A percentile compares a stretch with the other conserved stretches of the same genome.
Conservation (phyloP, 352 stramenopile genomes). For the Globisporangium orthogonon region DNA sequence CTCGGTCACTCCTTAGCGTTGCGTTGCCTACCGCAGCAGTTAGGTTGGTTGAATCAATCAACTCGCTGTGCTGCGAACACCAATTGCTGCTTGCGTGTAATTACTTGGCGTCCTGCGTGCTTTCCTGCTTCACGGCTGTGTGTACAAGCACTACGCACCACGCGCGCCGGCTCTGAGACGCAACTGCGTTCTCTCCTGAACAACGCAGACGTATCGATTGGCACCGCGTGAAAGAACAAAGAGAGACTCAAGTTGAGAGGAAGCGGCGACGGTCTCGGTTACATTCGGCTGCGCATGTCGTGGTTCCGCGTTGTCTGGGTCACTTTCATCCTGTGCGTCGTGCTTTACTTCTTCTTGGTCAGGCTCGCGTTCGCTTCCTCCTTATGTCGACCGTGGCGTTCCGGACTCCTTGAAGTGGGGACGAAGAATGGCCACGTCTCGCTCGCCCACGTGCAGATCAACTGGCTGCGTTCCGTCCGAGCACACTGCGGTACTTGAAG, state of each 20-base stretch:
- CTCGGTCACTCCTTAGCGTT: not conserved
- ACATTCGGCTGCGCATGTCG: slow-evolving; percentile 1
- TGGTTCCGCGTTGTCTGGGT: slow-evolving; percentile 6
- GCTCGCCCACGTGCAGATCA: not conserved
- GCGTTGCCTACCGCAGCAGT: no score
- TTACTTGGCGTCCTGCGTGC: no score
- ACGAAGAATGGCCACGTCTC: not conserved
- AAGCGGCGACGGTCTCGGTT: slow-evolving; percentile 1
- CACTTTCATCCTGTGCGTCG: slow-evolving; percentile 5
- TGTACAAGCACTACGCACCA: no score
- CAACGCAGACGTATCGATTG: not conserved
- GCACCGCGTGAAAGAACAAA: not conserved
- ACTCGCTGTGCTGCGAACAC: not conserved
- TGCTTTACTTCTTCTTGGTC: slow-evolving; percentile 5
- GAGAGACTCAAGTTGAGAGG: not conserved
- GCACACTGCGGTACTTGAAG: slow-evolving; percentile 13
- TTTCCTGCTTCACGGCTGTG: no score
- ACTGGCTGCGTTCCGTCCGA: slow-evolving; percentile 8
- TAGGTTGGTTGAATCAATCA: no score
- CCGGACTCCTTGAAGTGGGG: not conserved
- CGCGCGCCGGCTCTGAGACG: no score
- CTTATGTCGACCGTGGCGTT: slow-evolving; percentile 8
- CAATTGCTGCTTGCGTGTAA: no score
- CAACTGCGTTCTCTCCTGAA: not conserved
- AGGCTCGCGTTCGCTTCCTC: slow-evolving; percentile 4